These are phyloP conservation scores for Plasmodium sp. DNA, from an alignment of 169 alveolate species.

Conservation along the genomic window DNA sequence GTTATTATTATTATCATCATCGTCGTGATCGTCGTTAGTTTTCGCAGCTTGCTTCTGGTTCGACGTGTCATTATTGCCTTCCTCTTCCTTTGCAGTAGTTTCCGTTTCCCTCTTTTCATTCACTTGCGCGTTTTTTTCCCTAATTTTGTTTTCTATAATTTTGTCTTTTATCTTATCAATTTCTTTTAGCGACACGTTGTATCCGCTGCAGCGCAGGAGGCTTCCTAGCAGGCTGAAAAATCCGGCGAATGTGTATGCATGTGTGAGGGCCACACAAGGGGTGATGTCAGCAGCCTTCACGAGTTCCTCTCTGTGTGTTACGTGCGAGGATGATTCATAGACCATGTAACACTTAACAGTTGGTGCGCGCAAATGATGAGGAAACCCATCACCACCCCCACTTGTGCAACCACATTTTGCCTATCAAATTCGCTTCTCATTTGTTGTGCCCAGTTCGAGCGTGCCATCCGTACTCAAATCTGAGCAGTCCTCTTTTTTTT, in stretches of 20 bases:
- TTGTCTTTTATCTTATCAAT: conserved; percentile 54
- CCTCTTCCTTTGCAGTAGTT: background rate
- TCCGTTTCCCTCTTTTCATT: conserved; percentile 37
- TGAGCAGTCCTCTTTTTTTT: conserved; percentile 59
- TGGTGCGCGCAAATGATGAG: background rate
- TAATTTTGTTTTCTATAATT: conserved; percentile 40
- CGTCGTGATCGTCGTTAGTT: background rate
- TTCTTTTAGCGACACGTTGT: conserved; percentile 64
- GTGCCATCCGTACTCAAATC: conserved; percentile 10
- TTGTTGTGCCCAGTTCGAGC: background rate
- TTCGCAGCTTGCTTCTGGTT: background rate
- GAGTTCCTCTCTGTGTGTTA: background rate
- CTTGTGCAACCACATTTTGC: background rate
- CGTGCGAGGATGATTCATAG: background rate
- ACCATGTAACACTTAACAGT: background rate
- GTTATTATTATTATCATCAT: conserved; percentile 10
- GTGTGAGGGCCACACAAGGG: background rate
- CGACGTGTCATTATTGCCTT: background rate
- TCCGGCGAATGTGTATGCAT: background rate
- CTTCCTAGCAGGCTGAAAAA: conserved; percentile 43
- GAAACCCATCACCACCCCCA: background rate
- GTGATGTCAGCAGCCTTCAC: background rate
- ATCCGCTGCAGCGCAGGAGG: conserved; percentile 60
- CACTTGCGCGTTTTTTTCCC: background rate
- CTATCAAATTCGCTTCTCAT: background rate